Evolutionary conservation across 1,284 basidiomycete genomes (phyloP).

Genomic region (Caloboletus inedulis): DNA sequence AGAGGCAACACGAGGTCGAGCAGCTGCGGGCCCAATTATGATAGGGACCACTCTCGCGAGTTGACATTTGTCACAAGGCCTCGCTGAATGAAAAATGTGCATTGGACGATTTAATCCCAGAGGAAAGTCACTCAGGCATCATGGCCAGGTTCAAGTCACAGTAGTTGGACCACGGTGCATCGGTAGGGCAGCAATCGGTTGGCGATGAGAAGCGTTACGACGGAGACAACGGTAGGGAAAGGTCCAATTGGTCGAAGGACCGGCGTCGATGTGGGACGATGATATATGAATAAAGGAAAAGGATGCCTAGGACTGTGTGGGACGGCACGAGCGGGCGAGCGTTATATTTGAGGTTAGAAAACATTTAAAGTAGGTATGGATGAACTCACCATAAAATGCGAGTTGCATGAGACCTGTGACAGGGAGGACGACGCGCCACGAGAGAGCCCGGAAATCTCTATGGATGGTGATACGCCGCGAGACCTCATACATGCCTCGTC

Average conservation of each 20-base stretch:
- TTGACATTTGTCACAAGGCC: no score
- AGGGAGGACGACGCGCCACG: conserved; percentile 12
- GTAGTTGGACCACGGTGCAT: conserved; percentile 6
- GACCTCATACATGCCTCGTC: conserved; percentile 19
- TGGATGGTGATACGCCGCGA: conserved; percentile 35
- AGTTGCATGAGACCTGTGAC: conserved; percentile 27
- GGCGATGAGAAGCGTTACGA: conserved; percentile 24
- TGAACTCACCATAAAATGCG: conserved; percentile 23
- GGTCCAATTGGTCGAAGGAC: conserved; percentile 26
- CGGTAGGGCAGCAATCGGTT: conserved; percentile 24
- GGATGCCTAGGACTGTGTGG: conserved; percentile 20
- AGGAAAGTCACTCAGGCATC: no score
- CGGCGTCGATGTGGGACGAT: conserved; percentile 21
- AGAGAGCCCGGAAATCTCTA: conserved; percentile 16
- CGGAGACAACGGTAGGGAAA: conserved; percentile 25
- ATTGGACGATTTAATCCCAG: no score
- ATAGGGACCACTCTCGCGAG: no score
- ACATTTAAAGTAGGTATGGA: not conserved
- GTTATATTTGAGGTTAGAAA: not conserved
- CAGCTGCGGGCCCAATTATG: no score
- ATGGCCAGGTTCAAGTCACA: not conserved
- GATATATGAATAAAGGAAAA: conserved; percentile 30
- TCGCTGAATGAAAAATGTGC: no score
- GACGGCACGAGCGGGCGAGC: not conserved
- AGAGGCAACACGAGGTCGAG: no score